phyloP scores from a whole-genome alignment of 2,329 filamentous ascomycete genomes.

The Diaporthe sp. region DNA sequence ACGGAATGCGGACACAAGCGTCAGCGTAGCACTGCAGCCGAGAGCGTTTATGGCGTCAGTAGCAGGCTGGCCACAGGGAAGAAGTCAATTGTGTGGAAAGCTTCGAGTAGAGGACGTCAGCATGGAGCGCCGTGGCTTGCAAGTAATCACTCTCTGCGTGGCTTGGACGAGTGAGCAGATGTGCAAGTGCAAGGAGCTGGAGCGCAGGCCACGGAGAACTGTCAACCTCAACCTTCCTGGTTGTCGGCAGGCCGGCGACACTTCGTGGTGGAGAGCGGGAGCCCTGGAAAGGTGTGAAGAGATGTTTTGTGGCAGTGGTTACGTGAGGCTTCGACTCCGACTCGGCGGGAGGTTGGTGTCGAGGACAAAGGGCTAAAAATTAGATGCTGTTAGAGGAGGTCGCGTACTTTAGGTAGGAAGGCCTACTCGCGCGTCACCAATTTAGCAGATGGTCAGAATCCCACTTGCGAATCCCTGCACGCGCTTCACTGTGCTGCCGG shows the following conservation, averaged over 20 bases:
- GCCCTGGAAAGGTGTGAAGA: background rate
- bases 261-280: background rate
- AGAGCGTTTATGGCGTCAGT: background rate
- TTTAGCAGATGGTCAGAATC: background rate
- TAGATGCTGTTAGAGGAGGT: background rate
- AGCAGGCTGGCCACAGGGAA: background rate
- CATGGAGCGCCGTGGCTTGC: background rate
- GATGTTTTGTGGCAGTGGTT: background rate
- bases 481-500: background rate
- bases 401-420: background rate
- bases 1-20: background rate
- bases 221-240: background rate
- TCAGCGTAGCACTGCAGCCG: background rate
- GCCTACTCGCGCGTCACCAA: constrained; percentile 22
- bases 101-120: background rate
- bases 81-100: background rate
- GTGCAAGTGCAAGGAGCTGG: background rate
- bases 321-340: background rate
- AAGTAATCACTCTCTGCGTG: constrained; percentile 10
- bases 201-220: constrained; percentile 2
- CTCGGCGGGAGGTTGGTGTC: constrained; percentile 10
- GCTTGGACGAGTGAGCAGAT: background rate
- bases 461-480: background rate
- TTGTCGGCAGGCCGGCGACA: background rate
- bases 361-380: constrained; percentile 14